These are phyloP conservation scores for Coemansia asiatica DNA, from an alignment of 192 early-diverging fungal species.

Conservation along the genomic window DNA sequence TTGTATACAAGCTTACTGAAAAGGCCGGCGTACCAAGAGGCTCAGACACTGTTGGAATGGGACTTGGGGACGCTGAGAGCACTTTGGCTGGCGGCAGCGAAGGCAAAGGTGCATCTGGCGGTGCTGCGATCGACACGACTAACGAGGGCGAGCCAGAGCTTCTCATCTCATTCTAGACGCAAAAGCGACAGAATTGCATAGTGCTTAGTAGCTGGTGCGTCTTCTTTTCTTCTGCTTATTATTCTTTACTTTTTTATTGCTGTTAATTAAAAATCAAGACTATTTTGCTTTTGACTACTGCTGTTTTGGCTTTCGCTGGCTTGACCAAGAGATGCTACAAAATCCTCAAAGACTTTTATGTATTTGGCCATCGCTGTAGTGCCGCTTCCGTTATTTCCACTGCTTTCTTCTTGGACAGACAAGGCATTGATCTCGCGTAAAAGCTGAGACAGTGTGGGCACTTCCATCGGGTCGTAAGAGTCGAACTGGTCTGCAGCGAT, in stretches of 20 bases:
- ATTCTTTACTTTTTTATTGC: neutral
- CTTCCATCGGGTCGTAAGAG: conserved; percentile 76
- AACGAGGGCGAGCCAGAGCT: conserved; percentile 54
- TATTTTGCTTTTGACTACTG: conserved; percentile 10
- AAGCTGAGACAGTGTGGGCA: conserved; percentile 73
- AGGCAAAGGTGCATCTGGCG: neutral
- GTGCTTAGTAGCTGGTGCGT: neutral
- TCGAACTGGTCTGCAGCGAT: conserved; percentile 76
- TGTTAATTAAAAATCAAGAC: conserved; percentile 36
- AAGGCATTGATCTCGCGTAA: conserved; percentile 62
- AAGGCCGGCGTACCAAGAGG: conserved; percentile 38
- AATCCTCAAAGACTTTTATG: conserved; percentile 66
- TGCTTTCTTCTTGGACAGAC: conserved; percentile 13
- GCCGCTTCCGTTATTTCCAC: conserved; percentile 28
- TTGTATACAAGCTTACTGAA: conserved; percentile 57
- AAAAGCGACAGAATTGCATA: too few relatives aligned
- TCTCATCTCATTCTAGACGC: conserved; percentile 40
- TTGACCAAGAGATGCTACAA: conserved; percentile 54
- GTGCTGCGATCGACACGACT: conserved; percentile 9
- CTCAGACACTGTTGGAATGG: conserved; percentile 8
- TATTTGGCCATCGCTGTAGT: conserved; percentile 59
- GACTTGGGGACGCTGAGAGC: conserved; percentile 10
- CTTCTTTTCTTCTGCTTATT: neutral
- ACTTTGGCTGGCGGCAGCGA: conserved; percentile 11
- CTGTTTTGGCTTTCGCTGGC: neutral